A percentile compares a stretch with the other conserved stretches of the same genome.
These are phyloP conservation scores for Coemansia furcata DNA, from an alignment of 192 early-diverging fungal genomes.

Conservation along the genomic window DNA sequence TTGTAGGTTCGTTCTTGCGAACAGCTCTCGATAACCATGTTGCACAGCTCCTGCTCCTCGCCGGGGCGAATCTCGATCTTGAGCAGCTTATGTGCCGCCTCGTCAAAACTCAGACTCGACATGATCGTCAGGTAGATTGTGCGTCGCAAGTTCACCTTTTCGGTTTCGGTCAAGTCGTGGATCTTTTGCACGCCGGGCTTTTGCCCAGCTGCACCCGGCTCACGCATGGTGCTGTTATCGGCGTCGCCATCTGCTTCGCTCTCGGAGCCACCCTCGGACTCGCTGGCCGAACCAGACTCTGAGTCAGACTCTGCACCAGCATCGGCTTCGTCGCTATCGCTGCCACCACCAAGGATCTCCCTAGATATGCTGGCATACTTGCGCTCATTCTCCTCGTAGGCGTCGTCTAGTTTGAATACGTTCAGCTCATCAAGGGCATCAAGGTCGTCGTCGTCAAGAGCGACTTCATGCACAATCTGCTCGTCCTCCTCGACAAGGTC, in stretches of 20 bases:
- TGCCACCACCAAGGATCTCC: conserved; percentile 80
- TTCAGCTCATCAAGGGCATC: conserved; percentile 77
- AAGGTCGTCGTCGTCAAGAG: conserved; percentile 82
- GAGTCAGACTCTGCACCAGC: conserved; percentile 22
- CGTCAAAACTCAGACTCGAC: conserved; percentile 93
- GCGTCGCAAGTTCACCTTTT: conserved; percentile 80
- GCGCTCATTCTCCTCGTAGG: conserved; percentile 79
- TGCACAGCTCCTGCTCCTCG: conserved; percentile 87
- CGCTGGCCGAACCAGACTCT: conserved; percentile 46
- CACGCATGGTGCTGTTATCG: conserved; percentile 49
- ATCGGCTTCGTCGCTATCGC: conserved; percentile 52
- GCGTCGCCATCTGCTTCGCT: conserved; percentile 18
- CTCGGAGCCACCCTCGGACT: conserved; percentile 46
- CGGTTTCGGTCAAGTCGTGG: conserved; percentile 86
- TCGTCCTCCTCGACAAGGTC: conserved; percentile 96
- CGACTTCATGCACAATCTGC: conserved; percentile 86
- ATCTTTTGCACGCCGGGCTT: conserved; percentile 54
- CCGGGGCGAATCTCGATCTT: conserved; percentile 78
- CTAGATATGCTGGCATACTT: conserved; percentile 77
- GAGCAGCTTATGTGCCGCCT: conserved; percentile 93
- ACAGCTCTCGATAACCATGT: conserved; percentile 98
- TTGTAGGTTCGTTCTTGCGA: conserved; percentile 93
- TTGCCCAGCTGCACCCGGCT: conserved; percentile 2
- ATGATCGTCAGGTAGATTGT: conserved; percentile 96
- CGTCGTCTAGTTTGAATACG: conserved; percentile 79